phyloP scores from a whole-genome alignment of 2,329 filamentous ascomycete genomes.

The Endoconidiophora laricicola region DNA sequence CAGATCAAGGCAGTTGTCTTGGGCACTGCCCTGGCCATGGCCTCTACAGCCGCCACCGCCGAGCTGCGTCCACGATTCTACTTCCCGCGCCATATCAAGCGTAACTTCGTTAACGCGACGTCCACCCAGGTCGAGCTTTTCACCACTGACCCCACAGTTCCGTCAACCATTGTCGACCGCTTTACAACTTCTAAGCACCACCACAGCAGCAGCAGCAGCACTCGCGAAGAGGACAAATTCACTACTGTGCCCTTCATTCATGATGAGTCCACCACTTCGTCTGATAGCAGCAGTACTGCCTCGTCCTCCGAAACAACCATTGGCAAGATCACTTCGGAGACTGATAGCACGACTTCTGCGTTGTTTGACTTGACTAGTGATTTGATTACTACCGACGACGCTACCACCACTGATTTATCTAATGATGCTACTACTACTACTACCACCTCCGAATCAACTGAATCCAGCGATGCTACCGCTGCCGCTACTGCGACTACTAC shows the following conservation, averaged over 20 bases:
- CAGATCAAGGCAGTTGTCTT: conserved; percentile 28
- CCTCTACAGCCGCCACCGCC: conserved; percentile 28
- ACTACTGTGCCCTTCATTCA: too few species aligned
- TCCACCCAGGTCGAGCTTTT: conserved; percentile 19
- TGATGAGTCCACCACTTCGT: too few species aligned
- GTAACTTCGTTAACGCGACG: conserved; percentile 30
- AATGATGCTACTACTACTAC: not conserved
- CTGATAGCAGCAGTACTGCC: not conserved
- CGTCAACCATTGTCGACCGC: not conserved
- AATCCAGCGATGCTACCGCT: not conserved
- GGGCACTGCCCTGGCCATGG: conserved; percentile 32
- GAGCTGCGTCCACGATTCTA: conserved; percentile 35
- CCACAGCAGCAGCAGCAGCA: too few species aligned
- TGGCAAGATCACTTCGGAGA: conserved; percentile 7
- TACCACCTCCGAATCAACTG: not conserved
- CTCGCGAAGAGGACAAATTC: too few species aligned
- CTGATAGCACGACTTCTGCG: not conserved
- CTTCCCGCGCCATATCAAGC: conserved; percentile 39
- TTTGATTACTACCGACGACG: not conserved
- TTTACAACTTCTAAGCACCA: not conserved
- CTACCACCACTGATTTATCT: not conserved
- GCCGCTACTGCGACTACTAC: not conserved
- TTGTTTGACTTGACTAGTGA: not conserved
- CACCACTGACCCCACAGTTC: conserved; percentile 12
- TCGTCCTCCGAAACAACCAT: not conserved